Percentiles rank a stretch among this genome's conserved stretches.
Conservation (phyloP, 768 basidiomycete genomes). For the Russula olivacea region DNA sequence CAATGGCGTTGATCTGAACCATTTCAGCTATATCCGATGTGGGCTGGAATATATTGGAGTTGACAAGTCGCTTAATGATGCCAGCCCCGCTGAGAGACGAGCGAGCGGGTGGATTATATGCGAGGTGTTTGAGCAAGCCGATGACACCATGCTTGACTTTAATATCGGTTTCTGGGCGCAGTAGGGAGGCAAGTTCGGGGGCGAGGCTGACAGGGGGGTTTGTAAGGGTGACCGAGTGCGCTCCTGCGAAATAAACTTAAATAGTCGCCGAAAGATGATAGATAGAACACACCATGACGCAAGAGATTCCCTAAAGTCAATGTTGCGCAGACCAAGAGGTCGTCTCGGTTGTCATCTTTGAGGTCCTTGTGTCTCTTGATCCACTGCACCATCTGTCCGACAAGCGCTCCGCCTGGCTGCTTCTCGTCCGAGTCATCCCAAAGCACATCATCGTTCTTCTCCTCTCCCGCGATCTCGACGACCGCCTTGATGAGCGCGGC, state of each 20-base stretch:
- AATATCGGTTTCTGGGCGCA: constrained; percentile 59
- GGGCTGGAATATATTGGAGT: constrained; percentile 63
- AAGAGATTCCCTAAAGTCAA: constrained; percentile 79
- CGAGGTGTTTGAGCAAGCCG: constrained; percentile 81
- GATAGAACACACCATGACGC: constrained; percentile 51
- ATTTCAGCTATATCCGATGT: constrained; percentile 78
- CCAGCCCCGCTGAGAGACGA: constrained; percentile 52
- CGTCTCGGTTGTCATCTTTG: constrained; percentile 48
- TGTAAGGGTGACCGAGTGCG: constrained; percentile 51
- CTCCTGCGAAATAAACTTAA: constrained; percentile 37
- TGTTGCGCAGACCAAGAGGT: constrained; percentile 77
- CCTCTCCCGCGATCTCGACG: constrained; percentile 80
- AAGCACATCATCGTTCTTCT: constrained; percentile 68
- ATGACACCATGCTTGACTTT: constrained; percentile 87
- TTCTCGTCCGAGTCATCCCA: constrained; percentile 59
- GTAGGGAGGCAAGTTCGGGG: constrained; percentile 54
- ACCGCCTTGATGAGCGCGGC: constrained; percentile 80
- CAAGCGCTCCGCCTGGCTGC: constrained; percentile 62
- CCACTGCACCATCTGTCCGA: constrained; percentile 71
- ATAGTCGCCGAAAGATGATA: neutral
- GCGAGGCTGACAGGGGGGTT: constrained; percentile 51
- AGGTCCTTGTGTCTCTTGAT: constrained; percentile 49
- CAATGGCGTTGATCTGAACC: constrained; percentile 83
- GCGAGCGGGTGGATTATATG: constrained; percentile 56
- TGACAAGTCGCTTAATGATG: constrained; percentile 55